These are phyloP conservation scores for Exsudoporus floridanus DNA, from an alignment of 1,284 basidiomycete genomes.

Conservation along the genomic window DNA sequence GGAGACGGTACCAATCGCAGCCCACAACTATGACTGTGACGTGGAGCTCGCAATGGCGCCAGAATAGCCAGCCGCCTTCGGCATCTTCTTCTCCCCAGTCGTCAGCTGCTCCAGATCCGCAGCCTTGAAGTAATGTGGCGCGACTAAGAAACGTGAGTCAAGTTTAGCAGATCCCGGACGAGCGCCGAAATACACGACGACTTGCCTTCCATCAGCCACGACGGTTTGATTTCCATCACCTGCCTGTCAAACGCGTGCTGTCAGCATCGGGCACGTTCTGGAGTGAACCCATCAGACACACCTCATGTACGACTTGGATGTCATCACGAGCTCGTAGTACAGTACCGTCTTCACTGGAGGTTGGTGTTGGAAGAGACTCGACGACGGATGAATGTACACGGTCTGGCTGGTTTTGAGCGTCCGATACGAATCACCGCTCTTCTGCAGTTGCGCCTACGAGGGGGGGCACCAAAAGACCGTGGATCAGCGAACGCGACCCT, in stretches of 20 bases:
- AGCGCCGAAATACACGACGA: slow-evolving; percentile 10
- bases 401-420: slow-evolving; percentile 95
- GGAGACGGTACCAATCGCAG: not conserved
- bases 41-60: slow-evolving; percentile 16
- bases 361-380: slow-evolving; percentile 91
- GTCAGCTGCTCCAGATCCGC: slow-evolving; percentile 84
- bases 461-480: not conserved
- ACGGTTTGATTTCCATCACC: slow-evolving; percentile 95
- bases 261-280: not conserved
- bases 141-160: slow-evolving; percentile 52
- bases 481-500: slow-evolving; percentile 5
- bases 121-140: slow-evolving; percentile 92
- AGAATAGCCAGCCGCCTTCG: slow-evolving; percentile 51
- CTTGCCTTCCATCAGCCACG: slow-evolving; percentile 89
- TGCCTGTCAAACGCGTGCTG: slow-evolving; percentile 57
- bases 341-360: slow-evolving; percentile 89
- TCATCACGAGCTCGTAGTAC: slow-evolving; percentile 95
- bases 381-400: slow-evolving; percentile 95
- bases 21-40: slow-evolving; percentile 18
- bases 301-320: slow-evolving; percentile 83
- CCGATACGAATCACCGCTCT: slow-evolving; percentile 89
- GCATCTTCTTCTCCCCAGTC: slow-evolving; percentile 88
- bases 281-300: slow-evolving; percentile 27
- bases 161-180: not conserved
- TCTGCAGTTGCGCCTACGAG: slow-evolving; percentile 77